These are phyloP conservation scores for Amanita fuliginea DNA, from an alignment of 768 basidiomycete species.

Conservation along the genomic window DNA sequence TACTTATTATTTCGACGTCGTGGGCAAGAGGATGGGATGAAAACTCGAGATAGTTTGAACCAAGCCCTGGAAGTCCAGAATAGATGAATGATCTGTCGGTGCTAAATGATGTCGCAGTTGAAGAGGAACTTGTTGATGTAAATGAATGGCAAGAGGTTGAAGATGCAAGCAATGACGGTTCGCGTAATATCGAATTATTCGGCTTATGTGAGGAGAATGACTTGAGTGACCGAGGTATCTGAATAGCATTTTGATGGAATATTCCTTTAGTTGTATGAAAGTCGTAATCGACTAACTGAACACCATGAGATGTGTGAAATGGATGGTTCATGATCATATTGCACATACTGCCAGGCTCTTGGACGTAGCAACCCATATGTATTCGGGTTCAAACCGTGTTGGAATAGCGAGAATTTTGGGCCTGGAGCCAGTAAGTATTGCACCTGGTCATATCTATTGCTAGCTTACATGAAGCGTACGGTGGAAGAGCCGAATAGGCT, in stretches of 20 bases:
- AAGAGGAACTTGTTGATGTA: conserved; percentile 10
- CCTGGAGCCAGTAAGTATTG: conserved; percentile 18
- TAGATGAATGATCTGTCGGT: conserved; percentile 29
- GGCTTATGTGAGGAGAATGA: conserved; percentile 10
- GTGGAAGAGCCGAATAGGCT: conserved; percentile 49
- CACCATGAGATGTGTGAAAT: conserved; percentile 2
- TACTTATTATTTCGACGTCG: conserved; percentile 44
- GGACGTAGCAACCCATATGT: conserved; percentile 47
- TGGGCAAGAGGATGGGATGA: conserved; percentile 33
- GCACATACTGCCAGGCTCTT: conserved; percentile 37
- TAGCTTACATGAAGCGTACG: conserved; percentile 40
- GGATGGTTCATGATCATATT: background rate
- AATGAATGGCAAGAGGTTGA: background rate
- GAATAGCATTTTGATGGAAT: conserved; percentile 40
- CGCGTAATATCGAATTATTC: conserved; percentile 11
- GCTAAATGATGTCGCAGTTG: conserved; percentile 15
- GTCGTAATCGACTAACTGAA: conserved; percentile 43
- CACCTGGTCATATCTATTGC: background rate
- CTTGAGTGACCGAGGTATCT: conserved; percentile 23
- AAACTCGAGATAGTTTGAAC: conserved; percentile 51
- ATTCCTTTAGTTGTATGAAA: conserved; percentile 36
- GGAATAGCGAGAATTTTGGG: conserved; percentile 50
- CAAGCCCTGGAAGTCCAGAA: conserved; percentile 41
- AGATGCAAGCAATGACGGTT: conserved; percentile 7
- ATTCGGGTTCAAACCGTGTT: conserved; percentile 52